phyloP scores from a whole-genome alignment of 1,284 basidiomycete genomes.

The Heterobasidion irregulare region DNA sequence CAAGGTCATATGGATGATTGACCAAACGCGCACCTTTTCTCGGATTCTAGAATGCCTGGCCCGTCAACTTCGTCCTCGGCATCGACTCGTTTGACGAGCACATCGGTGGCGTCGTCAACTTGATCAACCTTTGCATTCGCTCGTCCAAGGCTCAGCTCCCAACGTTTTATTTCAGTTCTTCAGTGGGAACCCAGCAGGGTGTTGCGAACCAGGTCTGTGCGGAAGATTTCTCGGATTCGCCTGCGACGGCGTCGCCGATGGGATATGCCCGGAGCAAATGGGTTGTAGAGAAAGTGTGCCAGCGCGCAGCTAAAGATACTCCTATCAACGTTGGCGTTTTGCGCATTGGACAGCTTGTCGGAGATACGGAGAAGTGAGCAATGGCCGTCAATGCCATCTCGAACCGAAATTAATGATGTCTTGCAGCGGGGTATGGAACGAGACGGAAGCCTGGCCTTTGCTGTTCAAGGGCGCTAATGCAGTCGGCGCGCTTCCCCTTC shows the following conservation, averaged over 20 bases:
- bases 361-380: not conserved
- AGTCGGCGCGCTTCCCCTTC: constrained; percentile 34
- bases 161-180: constrained; percentile 1
- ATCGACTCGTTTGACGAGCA: constrained; percentile 44
- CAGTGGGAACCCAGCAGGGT: not conserved
- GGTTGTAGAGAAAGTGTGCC: constrained; percentile 51
- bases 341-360: not conserved
- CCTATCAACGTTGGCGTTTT: not conserved
- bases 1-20: not conserved
- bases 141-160: constrained; percentile 27
- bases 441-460: constrained; percentile 36
- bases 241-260: constrained; percentile 32
- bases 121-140: constrained; percentile 42
- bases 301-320: constrained; percentile 21
- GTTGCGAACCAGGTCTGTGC: constrained; percentile 12
- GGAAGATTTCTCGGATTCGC: constrained; percentile 29
- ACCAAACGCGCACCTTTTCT: not conserved
- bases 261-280: constrained; percentile 56
- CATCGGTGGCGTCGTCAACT: constrained; percentile 40
- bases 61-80: constrained; percentile 36
- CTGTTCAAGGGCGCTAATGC: constrained; percentile 30
- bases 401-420: not conserved
- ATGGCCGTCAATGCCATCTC: not conserved
- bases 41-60: constrained; percentile 32
- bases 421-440: constrained; percentile 50